Base-by-base conservation (phyloP, 192 early-diverging fungal species). In the Powellomyces hirtus region DNA sequence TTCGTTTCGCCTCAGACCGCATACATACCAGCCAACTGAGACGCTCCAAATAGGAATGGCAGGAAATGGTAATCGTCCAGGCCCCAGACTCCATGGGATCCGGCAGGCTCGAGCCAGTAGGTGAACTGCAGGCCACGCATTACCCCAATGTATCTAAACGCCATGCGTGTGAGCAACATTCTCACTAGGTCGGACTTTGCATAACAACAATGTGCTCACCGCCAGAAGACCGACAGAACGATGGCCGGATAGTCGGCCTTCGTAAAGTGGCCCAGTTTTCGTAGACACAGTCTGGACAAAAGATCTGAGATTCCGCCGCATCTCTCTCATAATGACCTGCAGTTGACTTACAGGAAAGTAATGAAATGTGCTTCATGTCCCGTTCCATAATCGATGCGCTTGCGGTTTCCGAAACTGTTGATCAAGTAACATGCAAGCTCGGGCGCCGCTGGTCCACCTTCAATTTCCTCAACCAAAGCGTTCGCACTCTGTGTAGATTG, bases 41-140 rank as follows among this genome's bases (percentile, higher is more conserved):
- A 86, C 13, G 91, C 80, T 4, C 95, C 96, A 84, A 96, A 98
- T 53, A 94, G 42, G 73, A 95, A 98, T 6, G 97, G 94, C 73
- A 98, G 73, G 66, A 97, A 97, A 62, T 98, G 95, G 75, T 94
- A 97, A 72, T 98, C 97, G 66, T 98, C 95, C 40, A 98, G 82
- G 1, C 97, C 97, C 97, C 97, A 98, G n/a, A 98, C 97, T 57
- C 97, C 97, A 63, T 98, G 97, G 13, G 89, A 91, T 8, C 97
- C 97, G 31, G 97, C 97, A 13, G 97, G 97, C 70, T 98, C 97
- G 22, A 98, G 81, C 91, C 92, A 95, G 81, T 98, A 98, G 27
- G 79, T 81, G 71, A 90, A 86, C 70, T 97, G 95, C 36, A 98
- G 73, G 57, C 86, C 86, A 16, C 95, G 86, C 92, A 97, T 96